Conservation (phyloP, 192 early-diverging fungal genomes). For the Linnemannia schmuckeri region DNA sequence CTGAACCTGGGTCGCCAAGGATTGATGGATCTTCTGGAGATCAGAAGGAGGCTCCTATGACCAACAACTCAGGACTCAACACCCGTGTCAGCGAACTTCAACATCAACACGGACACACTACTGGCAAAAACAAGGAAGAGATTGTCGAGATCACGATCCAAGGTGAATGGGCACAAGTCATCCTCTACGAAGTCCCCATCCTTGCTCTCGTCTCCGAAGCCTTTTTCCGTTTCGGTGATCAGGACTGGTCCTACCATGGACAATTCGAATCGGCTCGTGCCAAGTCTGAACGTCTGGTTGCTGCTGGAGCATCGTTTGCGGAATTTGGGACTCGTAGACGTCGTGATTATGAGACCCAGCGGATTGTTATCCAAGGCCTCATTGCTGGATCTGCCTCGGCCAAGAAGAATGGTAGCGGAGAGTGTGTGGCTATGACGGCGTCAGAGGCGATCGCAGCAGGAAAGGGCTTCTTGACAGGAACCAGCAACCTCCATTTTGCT, state of each 20-base stretch:
- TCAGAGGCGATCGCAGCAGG: slow-evolving; percentile 14
- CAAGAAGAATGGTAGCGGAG: not conserved
- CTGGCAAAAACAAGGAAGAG: not conserved
- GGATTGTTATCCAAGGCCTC: slow-evolving; percentile 70
- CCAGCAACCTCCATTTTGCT: slow-evolving; percentile 81
- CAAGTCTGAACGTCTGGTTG: slow-evolving; percentile 66
- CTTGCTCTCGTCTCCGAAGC: slow-evolving; percentile 78
- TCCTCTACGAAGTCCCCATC: slow-evolving; percentile 83
- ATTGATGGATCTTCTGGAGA: slow-evolving; percentile 23
- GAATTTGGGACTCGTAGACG: slow-evolving; percentile 86
- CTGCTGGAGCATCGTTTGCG: slow-evolving; percentile 75
- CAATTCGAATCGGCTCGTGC: slow-evolving; percentile 65
- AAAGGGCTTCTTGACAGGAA: slow-evolving; percentile 68
- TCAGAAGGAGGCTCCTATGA: not conserved
- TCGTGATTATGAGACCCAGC: slow-evolving; percentile 74
- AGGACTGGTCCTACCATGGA: slow-evolving; percentile 74
- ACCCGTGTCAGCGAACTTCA: not conserved
- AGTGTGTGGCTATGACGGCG: slow-evolving; percentile 9
- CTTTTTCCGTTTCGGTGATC: slow-evolving; percentile 76
- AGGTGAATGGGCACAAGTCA: slow-evolving; percentile 78
- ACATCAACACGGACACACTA: not conserved
- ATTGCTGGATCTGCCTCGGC: slow-evolving; percentile 24
- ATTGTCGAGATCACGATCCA: slow-evolving; percentile 62
- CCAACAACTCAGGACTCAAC: not conserved
- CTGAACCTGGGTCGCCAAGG: not conserved